Percentiles rank a stretch among this genome's conserved stretches.
Evolutionary conservation across 75 land plant species (phyloP).

Genomic region (Chamaecyparis obtusa): DNA sequence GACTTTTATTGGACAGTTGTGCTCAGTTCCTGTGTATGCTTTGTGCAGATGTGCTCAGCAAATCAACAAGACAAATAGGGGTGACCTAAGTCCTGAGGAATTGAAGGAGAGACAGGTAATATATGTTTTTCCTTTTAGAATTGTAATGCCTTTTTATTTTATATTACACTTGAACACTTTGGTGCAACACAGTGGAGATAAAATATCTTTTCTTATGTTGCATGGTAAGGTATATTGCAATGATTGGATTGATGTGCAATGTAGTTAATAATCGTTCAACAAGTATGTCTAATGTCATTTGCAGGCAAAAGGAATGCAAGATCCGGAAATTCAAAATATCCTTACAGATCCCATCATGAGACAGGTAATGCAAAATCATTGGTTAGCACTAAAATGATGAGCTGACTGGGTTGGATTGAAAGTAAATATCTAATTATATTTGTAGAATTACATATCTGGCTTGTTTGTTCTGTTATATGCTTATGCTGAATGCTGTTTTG

Average conservation of each 20-base stretch:
- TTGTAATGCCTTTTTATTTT: neutral
- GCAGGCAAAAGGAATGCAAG: slow-evolving; percentile 97
- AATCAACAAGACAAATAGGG: slow-evolving; percentile 90
- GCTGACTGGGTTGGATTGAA: too few species aligned
- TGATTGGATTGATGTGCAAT: neutral
- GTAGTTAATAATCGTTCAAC: neutral
- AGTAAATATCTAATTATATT: too few species aligned
- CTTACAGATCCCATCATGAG: slow-evolving; percentile 98
- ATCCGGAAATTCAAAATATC: slow-evolving; percentile 94
- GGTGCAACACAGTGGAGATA: neutral
- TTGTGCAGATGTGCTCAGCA: slow-evolving; percentile 82
- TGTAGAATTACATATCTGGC: too few species aligned
- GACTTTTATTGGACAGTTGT: neutral
- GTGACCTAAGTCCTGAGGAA: slow-evolving; percentile 89
- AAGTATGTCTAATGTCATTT: neutral
- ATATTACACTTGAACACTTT: neutral
- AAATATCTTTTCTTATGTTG: neutral
- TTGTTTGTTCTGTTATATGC: neutral
- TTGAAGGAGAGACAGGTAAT: slow-evolving; percentile 95
- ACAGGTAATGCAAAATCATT: slow-evolving; percentile 53
- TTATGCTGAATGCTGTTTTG: neutral
- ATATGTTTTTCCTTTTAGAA: neutral
- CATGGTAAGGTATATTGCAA: neutral
- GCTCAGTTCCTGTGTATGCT: neutral
- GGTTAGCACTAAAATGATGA: neutral